These are phyloP conservation scores for Phytophthora tubulina DNA, from an alignment of 352 stramenopile species.

Conservation along the genomic window DNA sequence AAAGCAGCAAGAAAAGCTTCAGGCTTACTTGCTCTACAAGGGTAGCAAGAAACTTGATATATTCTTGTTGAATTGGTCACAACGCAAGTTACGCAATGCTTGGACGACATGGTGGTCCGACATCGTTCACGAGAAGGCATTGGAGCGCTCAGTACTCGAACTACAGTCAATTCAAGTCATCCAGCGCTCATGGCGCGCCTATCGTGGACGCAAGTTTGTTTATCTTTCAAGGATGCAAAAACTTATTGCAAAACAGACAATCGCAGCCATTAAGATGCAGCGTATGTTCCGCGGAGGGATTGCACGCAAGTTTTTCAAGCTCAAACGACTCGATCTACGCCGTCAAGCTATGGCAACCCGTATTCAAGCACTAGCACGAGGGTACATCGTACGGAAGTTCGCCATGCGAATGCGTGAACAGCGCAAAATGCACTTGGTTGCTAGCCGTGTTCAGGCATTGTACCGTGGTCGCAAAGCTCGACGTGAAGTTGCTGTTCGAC, in stretches of 20 bases:
- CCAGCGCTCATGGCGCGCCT: constrained; percentile 68
- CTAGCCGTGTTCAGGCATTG: constrained; percentile 67
- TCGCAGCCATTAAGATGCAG: constrained; percentile 64
- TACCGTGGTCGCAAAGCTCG: constrained; percentile 65
- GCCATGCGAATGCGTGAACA: constrained; percentile 33
- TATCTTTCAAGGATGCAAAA: constrained; percentile 59
- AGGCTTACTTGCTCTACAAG: constrained; percentile 82
- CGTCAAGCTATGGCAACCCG: constrained; percentile 53
- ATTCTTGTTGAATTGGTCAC: constrained; percentile 76
- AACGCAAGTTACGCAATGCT: constrained; percentile 69
- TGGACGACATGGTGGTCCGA: constrained; percentile 79
- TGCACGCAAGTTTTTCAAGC: constrained; percentile 66
- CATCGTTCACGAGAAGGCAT: constrained; percentile 58
- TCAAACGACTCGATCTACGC: constrained; percentile 55
- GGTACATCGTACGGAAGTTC: constrained; percentile 47
- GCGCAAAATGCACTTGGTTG: constrained; percentile 44
- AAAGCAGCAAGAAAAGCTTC: constrained; percentile 80
- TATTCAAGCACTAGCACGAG: constrained; percentile 65
- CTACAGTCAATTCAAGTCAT: constrained; percentile 63
- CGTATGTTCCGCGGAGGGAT: constrained; percentile 69
- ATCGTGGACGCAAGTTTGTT: constrained; percentile 56
- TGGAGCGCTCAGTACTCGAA: constrained; percentile 60
- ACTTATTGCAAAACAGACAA: constrained; percentile 47
- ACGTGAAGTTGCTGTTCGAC: constrained; percentile 37
- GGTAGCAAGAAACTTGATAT: constrained; percentile 79